Base-by-base conservation (phyloP, 2,329 filamentous ascomycete genomes). In the Cephalotrichum gorgonifer region DNA sequence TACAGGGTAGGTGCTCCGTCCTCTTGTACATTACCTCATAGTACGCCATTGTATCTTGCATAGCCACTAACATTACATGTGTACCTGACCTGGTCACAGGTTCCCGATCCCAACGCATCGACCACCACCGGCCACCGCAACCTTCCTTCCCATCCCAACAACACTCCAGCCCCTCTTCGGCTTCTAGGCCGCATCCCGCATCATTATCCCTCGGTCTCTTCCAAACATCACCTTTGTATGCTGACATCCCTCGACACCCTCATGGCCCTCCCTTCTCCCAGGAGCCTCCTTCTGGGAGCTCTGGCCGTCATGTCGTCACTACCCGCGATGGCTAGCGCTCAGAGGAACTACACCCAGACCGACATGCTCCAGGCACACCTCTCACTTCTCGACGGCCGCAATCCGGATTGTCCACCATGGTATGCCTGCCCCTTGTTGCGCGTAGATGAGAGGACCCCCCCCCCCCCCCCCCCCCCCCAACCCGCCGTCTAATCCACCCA, bases 321-420 rank as follows among this genome's bases (percentile, higher is more conserved):
- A 51, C 56, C 67, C 15, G 64, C 61, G 20, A 61, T 63, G 39
- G 69, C 69, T 31, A 61, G 57, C 53, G 69, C 60, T 38, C 73
- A 67, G 48, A 74, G 76, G 46, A 85, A 82, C 62, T 81, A 78
- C 58, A 79, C 79, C 17, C 73, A 77, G 41, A 62, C 75, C 54
- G 78, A 80, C 56, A 79, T 76, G 67, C 70, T 78, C 62, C 78
- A 73, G 57, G 78, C 79, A 39, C 79, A 86, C 62, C 73, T 89
- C 61, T 77, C 83, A 33, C 69, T 90, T 43, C 78, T 87, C 67
- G 84, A 80, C 55, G 81, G 85, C 58, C 79, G 87, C 45, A 85
- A 88, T 6, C 78, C 78, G 54, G 80, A 85, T 59, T 93, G 88
- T 62, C 87, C 87, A 48, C 87, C 87, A 60, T 93, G 82, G 81